These are phyloP conservation scores for Leishmania arabica DNA, from an alignment of 208 protist species.

Conservation along the genomic window DNA sequence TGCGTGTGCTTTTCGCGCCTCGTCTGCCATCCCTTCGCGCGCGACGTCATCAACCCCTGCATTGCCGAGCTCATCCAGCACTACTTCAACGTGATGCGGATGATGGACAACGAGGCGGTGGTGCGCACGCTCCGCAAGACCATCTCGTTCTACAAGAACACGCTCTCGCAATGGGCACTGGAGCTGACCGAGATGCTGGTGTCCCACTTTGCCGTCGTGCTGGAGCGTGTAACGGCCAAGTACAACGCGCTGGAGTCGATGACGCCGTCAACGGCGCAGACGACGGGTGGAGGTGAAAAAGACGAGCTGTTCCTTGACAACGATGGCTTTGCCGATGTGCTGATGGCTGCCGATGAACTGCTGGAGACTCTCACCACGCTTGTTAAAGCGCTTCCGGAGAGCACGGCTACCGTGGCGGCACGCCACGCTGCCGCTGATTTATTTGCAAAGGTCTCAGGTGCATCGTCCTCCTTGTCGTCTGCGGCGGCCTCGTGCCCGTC, in stretches of 20 bases:
- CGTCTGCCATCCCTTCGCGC: slow-evolving; percentile 67
- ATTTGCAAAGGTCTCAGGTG: slow-evolving; percentile 8
- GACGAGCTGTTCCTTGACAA: slow-evolving; percentile 39
- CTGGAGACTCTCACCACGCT: slow-evolving; percentile 82
- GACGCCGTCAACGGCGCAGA: background rate
- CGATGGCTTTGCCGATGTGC: slow-evolving; percentile 56
- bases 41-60: slow-evolving; percentile 79
- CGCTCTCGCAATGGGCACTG: slow-evolving; percentile 88
- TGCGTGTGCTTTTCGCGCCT: slow-evolving; percentile 83
- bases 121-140: slow-evolving; percentile 90
- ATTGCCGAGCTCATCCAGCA: slow-evolving; percentile 89
- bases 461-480: background rate
- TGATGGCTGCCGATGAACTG: slow-evolving; percentile 84
- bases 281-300: background rate
- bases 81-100: slow-evolving; percentile 90
- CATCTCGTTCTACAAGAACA: slow-evolving; percentile 80
- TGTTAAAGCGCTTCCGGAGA: slow-evolving; percentile 65
- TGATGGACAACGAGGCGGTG: slow-evolving; percentile 92
- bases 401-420: slow-evolving; percentile 8
- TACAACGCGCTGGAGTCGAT: slow-evolving; percentile 49
- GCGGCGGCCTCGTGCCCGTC: background rate
- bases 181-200: slow-evolving; percentile 84
- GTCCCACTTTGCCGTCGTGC: slow-evolving; percentile 70
- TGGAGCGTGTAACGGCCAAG: slow-evolving; percentile 51
- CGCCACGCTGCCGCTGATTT: slow-evolving; percentile 14